phyloP scores from a whole-genome alignment of 768 basidiomycete genomes.

The Tricholoma saponaceum region DNA sequence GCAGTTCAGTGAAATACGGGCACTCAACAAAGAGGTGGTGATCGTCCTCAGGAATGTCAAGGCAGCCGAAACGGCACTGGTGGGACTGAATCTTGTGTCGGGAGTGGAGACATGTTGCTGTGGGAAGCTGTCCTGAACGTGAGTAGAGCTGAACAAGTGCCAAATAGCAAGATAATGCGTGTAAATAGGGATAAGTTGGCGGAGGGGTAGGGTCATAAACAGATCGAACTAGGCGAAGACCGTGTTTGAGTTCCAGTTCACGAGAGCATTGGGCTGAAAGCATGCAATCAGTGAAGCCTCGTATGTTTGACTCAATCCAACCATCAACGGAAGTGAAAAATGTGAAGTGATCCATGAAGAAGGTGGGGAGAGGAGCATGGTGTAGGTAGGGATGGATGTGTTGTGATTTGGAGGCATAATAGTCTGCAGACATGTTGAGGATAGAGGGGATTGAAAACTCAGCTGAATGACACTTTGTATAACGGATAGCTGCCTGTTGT shows the following conservation, averaged over 20 bases:
- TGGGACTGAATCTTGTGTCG: neutral
- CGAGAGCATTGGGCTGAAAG: neutral
- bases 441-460: neutral
- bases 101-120: slow-evolving; percentile 4
- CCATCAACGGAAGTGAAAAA: no score
- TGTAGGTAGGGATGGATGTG: neutral
- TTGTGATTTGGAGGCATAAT: no score
- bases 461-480: slow-evolving; percentile 6
- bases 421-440: no score
- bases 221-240: neutral
- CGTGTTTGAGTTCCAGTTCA: no score
- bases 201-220: slow-evolving; percentile 2
- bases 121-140: slow-evolving; percentile 19
- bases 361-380: no score
- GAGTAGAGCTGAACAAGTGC: no score
- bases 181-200: slow-evolving; percentile 14
- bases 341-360: no score
- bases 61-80: no score
- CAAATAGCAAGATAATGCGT: slow-evolving; percentile 12
- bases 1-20: no score
- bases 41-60: no score
- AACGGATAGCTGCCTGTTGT: neutral
- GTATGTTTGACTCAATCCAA: slow-evolving; percentile 17
- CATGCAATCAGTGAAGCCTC: neutral
- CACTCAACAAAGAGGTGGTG: no score